Evolutionary conservation across 495 filamentous ascomycete species (phyloP), one percentile per base, ranked within the genome.

Genomic region (Penicillium paxilli): DNA sequence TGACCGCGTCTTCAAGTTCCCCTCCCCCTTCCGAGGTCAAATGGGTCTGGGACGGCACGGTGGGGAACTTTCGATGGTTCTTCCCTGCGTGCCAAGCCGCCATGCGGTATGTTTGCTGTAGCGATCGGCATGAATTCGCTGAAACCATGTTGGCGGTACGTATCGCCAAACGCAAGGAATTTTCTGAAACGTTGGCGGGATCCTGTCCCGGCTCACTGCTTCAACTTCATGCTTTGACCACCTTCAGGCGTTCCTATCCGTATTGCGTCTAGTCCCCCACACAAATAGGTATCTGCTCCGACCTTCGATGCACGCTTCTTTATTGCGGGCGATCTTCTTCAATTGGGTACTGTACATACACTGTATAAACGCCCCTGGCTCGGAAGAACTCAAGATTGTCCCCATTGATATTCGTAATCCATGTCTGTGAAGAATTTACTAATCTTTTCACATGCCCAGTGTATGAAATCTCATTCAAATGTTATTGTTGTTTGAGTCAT

Each of bases 141-240:
- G 62, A 65, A 65, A 62, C 56, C 44, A 37, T 49, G 46, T 41
- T 53, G 52, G 52, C 32, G 47, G 53, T 56, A 35, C 37, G 41
- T 46, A 28, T 46, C 24, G 23, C 17, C 52, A 40, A 47, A 58
- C 47, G 58, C 59, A 60, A 59, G 53, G 54, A 54, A 47, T 45
- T 38, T 51, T 54, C 63, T 60, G 63, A 66, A 66, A 66, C 63
- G 42, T 49, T 44, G 55, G 56, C 46, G 55, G 60, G 55, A 53
- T 63, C 44, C 63, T 60, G 33, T 51, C 55, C 42, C 37, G 20
- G 20, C 21, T 21, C 49, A 25, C 22, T 17, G 24, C 20, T 35
- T 10, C 9, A 9, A 23, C 41, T 11, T 23, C 37, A 30, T 26
- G 42, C 42, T 32, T 41, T 14, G 52, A 42, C 40, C 40, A 42